A percentile compares a stretch with the other conserved stretches of the same genome.
Evolutionary conservation across 2,329 filamentous ascomycete genomes (phyloP).

Genomic region (Aspergillus neoniger): DNA sequence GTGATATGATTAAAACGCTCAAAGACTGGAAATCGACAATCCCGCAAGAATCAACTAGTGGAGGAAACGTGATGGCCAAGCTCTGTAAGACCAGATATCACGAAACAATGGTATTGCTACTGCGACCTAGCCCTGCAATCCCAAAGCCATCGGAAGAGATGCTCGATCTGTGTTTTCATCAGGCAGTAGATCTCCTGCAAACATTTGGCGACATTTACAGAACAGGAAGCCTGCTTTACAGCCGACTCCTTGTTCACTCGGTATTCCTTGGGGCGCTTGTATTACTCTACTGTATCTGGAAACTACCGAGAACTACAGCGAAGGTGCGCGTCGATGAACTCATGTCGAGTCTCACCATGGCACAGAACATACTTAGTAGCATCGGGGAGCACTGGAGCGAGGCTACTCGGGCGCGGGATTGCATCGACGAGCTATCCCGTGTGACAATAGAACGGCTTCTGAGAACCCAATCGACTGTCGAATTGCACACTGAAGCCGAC

Average conservation of each 20-base stretch:
- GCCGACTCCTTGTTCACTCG: conserved; percentile 53
- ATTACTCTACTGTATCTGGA: conserved; percentile 55
- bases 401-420: conserved; percentile 39
- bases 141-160: conserved; percentile 48
- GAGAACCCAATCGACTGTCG: conserved; percentile 7
- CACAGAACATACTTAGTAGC: conserved; percentile 53
- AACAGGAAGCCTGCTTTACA: conserved; percentile 50
- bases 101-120: conserved; percentile 51
- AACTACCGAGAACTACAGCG: conserved; percentile 45
- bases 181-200: conserved; percentile 45
- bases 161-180: conserved; percentile 47
- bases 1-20: conserved; percentile 44
- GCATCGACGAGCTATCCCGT: conserved; percentile 32
- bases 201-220: conserved; percentile 49
- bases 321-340: conserved; percentile 43
- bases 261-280: conserved; percentile 53
- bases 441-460: conserved; percentile 29
- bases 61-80: conserved; percentile 15
- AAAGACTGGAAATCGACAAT: conserved; percentile 45
- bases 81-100: conserved; percentile 53
- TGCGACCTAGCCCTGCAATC: conserved; percentile 56
- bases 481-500: not conserved
- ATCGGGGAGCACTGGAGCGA: conserved; percentile 56
- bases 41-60: conserved; percentile 26
- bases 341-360: conserved; percentile 45